A percentile compares a stretch with the other conserved stretches of the same genome.
phyloP scores from a whole-genome alignment of 768 basidiomycete genomes.

The Pholiota conissans region DNA sequence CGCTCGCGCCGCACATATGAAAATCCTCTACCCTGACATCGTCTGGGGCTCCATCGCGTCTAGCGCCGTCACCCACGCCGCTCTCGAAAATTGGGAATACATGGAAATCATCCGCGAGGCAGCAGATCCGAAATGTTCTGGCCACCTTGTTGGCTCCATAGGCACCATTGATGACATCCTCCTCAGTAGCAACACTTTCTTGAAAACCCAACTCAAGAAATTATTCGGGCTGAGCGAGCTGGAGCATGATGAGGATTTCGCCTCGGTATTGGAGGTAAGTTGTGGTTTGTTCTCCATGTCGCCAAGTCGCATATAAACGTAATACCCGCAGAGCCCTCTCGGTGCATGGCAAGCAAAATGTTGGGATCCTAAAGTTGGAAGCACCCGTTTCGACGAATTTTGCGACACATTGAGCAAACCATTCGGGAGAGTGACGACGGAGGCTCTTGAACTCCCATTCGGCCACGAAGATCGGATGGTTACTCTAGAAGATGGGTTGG shows the following conservation, averaged over 20 bases:
- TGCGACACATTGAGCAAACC: constrained; percentile 57
- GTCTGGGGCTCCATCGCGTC: constrained; percentile 89
- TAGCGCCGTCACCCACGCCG: constrained; percentile 86
- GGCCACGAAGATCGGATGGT: constrained; percentile 50
- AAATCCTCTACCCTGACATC: constrained; percentile 82
- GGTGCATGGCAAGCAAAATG: constrained; percentile 80
- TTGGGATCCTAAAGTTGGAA: constrained; percentile 79
- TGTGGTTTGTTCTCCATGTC: constrained; percentile 23
- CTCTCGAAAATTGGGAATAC: constrained; percentile 83
- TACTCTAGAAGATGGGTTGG: constrained; percentile 42
- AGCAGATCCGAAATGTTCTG: constrained; percentile 63
- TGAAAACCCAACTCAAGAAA: constrained; percentile 58
- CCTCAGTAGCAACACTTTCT: constrained; percentile 32
- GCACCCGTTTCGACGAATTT: constrained; percentile 65
- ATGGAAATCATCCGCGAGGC: constrained; percentile 77
- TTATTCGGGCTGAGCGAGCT: constrained; percentile 76
- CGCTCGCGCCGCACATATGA: constrained; percentile 91
- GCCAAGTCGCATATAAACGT: background rate
- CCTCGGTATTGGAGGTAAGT: constrained; percentile 60
- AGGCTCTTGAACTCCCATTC: constrained; percentile 41
- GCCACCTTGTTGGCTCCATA: constrained; percentile 57
- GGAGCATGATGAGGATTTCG: constrained; percentile 78
- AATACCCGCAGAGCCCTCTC: constrained; percentile 49
- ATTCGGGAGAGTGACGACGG: constrained; percentile 26
- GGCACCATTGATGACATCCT: constrained; percentile 64